Conservation (phyloP, 306 rosid species). For the Trichosanthes cucumerina region DNA sequence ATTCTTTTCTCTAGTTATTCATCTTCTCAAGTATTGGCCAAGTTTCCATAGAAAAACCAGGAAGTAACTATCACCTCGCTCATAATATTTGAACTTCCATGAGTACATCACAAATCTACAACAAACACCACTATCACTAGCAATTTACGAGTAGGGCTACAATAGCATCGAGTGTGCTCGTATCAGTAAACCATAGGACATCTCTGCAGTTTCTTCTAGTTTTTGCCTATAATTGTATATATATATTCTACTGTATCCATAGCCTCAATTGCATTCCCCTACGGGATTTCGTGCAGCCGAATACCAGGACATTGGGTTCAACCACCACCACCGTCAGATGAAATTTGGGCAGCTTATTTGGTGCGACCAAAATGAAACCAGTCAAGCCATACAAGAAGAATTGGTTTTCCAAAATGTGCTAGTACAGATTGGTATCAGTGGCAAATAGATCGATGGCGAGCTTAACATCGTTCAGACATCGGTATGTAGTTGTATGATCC, state of each 20-base stretch:
- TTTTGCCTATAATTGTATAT: background rate
- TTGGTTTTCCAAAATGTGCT: background rate
- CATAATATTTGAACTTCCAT: background rate
- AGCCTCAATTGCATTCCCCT: background rate
- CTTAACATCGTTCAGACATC: background rate
- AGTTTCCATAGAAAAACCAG: background rate
- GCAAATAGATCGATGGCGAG: background rate
- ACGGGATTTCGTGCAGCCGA: constrained; percentile 41
- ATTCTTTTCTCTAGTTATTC: background rate
- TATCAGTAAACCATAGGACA: background rate
- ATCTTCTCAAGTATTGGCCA: background rate
- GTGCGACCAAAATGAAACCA: constrained; percentile 39
- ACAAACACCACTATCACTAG: background rate
- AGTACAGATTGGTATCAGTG: background rate
- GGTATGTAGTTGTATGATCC: background rate
- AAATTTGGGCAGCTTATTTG: constrained; percentile 83
- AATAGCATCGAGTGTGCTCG: background rate
- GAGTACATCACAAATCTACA: background rate
- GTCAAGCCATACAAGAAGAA: background rate
- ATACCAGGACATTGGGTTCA: constrained; percentile 90
- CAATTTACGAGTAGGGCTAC: background rate
- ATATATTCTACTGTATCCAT: background rate
- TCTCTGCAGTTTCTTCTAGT: background rate
- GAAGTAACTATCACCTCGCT: background rate
- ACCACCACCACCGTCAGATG: constrained; percentile 84